These are phyloP conservation scores for Leptodontidium sp. DNA, from an alignment of 2,329 filamentous ascomycete species.

Conservation along the genomic window DNA sequence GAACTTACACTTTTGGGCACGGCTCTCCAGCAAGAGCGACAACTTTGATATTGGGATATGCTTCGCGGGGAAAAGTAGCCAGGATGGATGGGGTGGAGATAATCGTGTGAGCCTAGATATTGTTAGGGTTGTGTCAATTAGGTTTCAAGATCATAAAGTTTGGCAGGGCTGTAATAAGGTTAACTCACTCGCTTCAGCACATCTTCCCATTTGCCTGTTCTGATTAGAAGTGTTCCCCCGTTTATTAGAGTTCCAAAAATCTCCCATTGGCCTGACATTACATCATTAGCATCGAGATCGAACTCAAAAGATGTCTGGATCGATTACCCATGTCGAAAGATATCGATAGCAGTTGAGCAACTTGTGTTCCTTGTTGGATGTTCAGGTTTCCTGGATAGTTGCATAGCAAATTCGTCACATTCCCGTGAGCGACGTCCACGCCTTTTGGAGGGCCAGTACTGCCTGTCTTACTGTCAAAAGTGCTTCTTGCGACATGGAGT, in stretches of 20 bases:
- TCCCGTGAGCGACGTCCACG: conserved; percentile 67
- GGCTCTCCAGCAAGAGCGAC: conserved; percentile 65
- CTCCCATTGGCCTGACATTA: conserved; percentile 62
- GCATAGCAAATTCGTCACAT: conserved; percentile 62
- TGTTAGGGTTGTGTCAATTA: background rate
- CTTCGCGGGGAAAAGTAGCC: conserved; percentile 55
- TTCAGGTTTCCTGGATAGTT: conserved; percentile 59
- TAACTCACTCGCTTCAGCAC: conserved; percentile 54
- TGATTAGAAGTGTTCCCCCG: conserved; percentile 62
- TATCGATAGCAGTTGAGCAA: conserved; percentile 64
- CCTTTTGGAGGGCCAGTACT: conserved; percentile 87
- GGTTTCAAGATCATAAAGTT: background rate
- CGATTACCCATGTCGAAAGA: conserved; percentile 68
- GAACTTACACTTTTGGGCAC: conserved; percentile 53
- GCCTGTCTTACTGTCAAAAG: conserved; percentile 37
- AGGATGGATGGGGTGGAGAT: conserved; percentile 65
- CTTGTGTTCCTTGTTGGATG: conserved; percentile 58
- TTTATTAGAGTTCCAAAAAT: conserved; percentile 65
- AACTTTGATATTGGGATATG: conserved; percentile 60
- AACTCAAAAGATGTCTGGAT: background rate
- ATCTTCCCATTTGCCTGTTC: conserved; percentile 58
- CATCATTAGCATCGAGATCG: conserved; percentile 1
- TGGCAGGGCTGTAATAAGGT: background rate
- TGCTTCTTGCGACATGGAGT: conserved; percentile 53
- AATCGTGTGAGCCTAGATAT: conserved; percentile 51